Percentiles rank a stretch among this genome's conserved stretches.
These are phyloP conservation scores for Herpetomonas tarakana DNA, from an alignment of 208 protist genomes.

Conservation along the genomic window DNA sequence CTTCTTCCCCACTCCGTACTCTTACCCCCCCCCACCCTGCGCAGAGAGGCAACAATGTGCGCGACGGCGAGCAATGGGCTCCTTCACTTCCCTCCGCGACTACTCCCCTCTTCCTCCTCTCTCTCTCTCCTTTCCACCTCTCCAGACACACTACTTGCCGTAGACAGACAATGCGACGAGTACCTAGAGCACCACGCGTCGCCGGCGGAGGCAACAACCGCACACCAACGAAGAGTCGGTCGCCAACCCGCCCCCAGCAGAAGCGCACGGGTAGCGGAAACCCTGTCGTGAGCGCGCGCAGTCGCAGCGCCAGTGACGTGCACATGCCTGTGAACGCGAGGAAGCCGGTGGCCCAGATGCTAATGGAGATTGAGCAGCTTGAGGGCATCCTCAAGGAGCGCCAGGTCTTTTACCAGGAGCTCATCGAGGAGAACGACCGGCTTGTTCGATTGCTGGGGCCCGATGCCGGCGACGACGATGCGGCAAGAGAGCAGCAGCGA, in stretches of 20 bases:
- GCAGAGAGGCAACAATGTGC: too few species aligned
- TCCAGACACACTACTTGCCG: too few species aligned
- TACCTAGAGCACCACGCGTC: not conserved
- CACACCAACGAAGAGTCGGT: conserved; percentile 2
- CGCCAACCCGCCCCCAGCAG: not conserved
- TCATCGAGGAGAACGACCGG: conserved; percentile 15
- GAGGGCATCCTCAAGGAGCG: conserved; percentile 32
- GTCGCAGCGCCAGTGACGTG: not conserved
- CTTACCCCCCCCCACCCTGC: too few species aligned
- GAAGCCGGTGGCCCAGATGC: conserved; percentile 23
- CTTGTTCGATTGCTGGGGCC: conserved; percentile 4
- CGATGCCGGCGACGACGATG: not conserved
- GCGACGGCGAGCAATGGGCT: too few species aligned
- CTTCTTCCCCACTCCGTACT: too few species aligned
- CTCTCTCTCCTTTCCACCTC: not conserved
- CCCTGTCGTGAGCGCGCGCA: not conserved
- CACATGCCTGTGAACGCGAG: not conserved
- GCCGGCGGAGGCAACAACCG: not conserved
- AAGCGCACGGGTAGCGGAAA: too few species aligned
- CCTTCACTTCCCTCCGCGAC: too few species aligned
- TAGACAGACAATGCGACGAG: not conserved
- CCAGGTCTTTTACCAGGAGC: conserved; percentile 20
- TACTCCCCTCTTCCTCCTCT: not conserved
- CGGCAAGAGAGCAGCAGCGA: not conserved
- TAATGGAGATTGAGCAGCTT: conserved; percentile 22